Conservation (phyloP, 2,329 filamentous ascomycete species). For the Arthrobotrys sphaeroides region DNA sequence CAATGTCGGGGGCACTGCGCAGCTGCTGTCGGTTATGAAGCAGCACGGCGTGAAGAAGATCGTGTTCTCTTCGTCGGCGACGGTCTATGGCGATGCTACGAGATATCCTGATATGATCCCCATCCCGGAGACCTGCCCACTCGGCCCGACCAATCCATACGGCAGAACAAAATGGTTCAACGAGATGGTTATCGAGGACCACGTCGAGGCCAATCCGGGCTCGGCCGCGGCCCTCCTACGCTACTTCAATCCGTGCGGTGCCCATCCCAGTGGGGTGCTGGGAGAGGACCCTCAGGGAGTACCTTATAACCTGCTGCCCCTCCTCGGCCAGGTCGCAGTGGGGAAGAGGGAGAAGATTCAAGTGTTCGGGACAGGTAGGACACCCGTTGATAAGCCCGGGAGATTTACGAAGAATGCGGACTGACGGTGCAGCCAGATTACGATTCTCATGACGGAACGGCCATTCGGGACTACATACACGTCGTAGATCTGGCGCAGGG, state of each 20-base stretch:
- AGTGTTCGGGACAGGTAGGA: conserved; percentile 86
- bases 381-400: neutral
- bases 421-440: conserved; percentile 73
- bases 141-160: conserved; percentile 96
- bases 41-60: conserved; percentile 93
- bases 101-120: conserved; percentile 98
- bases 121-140: conserved; percentile 95
- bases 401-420: neutral
- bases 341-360: conserved; percentile 93
- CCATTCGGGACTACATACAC: conserved; percentile 98
- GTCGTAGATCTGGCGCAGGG: conserved; percentile 87
- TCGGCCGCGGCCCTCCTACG: conserved; percentile 94
- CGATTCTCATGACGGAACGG: conserved; percentile 85
- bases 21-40: conserved; percentile 85
- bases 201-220: conserved; percentile 84
- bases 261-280: conserved; percentile 95
- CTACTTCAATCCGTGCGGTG: conserved; percentile 97
- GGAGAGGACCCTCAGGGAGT: conserved; percentile 96
- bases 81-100: conserved; percentile 97
- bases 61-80: conserved; percentile 97
- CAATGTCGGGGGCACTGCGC: conserved; percentile 92
- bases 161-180: conserved; percentile 95
- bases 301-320: conserved; percentile 92
- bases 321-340: conserved; percentile 94
- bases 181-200: conserved; percentile 88